Percentiles rank a stretch among this genome's conserved stretches.
Evolutionary conservation across 306 rosid genomes (phyloP).

Genomic region (Ormosia semicastrata): DNA sequence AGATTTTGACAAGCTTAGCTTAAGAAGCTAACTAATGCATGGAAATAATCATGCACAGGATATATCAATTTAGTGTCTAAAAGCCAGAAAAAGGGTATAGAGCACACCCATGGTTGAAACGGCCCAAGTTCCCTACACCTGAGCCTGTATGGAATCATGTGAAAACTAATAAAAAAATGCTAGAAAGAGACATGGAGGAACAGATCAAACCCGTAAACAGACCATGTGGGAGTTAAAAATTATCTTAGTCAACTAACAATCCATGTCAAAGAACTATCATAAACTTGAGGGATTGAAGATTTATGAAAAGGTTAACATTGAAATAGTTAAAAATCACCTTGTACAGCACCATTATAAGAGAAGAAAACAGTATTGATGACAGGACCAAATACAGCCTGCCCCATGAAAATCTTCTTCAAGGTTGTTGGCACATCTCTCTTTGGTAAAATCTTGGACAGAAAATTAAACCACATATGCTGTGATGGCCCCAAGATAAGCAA

Average conservation of each 20-base stretch:
- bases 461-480: slow-evolving; percentile 76
- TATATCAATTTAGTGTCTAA: neutral
- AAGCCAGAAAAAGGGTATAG: neutral
- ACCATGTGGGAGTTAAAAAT: neutral
- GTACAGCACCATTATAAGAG: slow-evolving; percentile 58
- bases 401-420: slow-evolving; percentile 69
- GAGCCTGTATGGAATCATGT: neutral
- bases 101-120: neutral
- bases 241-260: neutral
- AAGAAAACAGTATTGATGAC: slow-evolving; percentile 62
- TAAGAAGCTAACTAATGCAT: neutral
- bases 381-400: slow-evolving; percentile 70
- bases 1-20: neutral
- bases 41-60: neutral
- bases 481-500: slow-evolving; percentile 72
- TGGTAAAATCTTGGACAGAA: slow-evolving; percentile 54
- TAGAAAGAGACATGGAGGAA: neutral
- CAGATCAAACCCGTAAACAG: neutral
- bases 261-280: neutral
- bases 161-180: neutral
- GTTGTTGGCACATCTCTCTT: slow-evolving; percentile 56
- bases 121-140: neutral
- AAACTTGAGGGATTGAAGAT: neutral
- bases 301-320: neutral
- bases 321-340: slow-evolving; percentile 47